These are phyloP conservation scores for Coniochaeta sp. DNA, from an alignment of 2,329 filamentous ascomycete species.

Conservation along the genomic window DNA sequence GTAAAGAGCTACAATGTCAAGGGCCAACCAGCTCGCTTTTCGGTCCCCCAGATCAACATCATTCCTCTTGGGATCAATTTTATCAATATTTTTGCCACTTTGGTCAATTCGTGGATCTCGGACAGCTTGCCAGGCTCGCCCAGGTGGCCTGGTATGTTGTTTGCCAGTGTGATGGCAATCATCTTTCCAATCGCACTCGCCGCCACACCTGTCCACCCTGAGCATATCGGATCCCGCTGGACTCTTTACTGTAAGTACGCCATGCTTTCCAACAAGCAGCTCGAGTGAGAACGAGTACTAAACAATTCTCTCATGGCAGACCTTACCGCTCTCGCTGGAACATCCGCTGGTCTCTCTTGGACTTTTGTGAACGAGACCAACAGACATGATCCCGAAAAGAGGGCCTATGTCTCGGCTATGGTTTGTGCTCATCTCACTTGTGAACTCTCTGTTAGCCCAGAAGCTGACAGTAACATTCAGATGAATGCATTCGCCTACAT, in stretches of 20 bases:
- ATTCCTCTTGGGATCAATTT: constrained; percentile 19
- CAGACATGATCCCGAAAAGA: constrained; percentile 17
- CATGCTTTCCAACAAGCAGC: neutral
- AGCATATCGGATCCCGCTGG: constrained; percentile 13
- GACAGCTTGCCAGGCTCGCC: constrained; percentile 15
- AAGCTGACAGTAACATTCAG: constrained; percentile 4
- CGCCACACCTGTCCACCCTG: constrained; percentile 16
- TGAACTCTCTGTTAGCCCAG: neutral
- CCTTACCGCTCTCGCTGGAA: constrained; percentile 12
- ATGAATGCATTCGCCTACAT: constrained; percentile 21
- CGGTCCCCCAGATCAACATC: constrained; percentile 18
- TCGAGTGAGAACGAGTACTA: neutral
- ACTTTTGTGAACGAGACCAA: constrained; percentile 18
- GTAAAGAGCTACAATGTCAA: constrained; percentile 18
- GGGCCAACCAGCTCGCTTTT: constrained; percentile 12
- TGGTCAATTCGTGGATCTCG: constrained; percentile 16
- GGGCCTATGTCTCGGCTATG: constrained; percentile 18
- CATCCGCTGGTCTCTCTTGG: constrained; percentile 16
- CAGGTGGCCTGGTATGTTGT: constrained; percentile 19
- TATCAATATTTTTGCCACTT: constrained; percentile 13
- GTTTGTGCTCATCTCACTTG: constrained; percentile 4
- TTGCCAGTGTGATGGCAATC: constrained; percentile 14
- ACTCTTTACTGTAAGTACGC: constrained; percentile 14
- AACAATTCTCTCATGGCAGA: constrained; percentile 7
- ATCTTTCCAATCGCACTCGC: constrained; percentile 17